phyloP scores from a whole-genome alignment of 371 early-diverging fungal genomes.

The Syncephalastrum contaminatum region DNA sequence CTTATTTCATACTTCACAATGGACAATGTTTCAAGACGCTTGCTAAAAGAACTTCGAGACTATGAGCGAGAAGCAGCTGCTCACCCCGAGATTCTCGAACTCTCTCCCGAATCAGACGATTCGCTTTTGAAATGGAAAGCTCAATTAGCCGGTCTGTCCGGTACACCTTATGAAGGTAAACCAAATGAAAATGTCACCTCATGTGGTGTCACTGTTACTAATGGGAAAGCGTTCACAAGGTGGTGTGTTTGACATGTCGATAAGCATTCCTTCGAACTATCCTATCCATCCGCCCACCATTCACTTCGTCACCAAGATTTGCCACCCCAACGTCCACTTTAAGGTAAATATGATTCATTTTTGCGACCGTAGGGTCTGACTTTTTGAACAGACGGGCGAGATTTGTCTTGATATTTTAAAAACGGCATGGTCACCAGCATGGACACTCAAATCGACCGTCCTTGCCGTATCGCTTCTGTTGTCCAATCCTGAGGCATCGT shows the following conservation, averaged over 20 bases:
- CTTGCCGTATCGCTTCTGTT: conserved; percentile 73
- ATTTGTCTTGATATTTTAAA: conserved; percentile 85
- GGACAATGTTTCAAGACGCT: conserved; percentile 59
- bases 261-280: conserved; percentile 61
- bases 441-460: conserved; percentile 73
- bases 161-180: conserved; percentile 82
- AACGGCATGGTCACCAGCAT: conserved; percentile 83
- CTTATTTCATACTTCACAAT: conserved; percentile 14
- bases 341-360: conserved; percentile 43
- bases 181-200: not conserved
- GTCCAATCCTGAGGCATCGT: conserved; percentile 77
- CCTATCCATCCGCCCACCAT: conserved; percentile 76
- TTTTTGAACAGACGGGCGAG: conserved; percentile 64
- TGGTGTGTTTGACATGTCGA: conserved; percentile 58
- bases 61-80: conserved; percentile 50
- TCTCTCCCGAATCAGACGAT: conserved; percentile 71
- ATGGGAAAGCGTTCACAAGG: conserved; percentile 43
- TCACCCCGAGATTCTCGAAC: conserved; percentile 57
- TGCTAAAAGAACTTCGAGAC: conserved; percentile 65
- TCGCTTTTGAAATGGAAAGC: conserved; percentile 90
- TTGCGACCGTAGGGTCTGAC: not conserved
- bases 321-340: conserved; percentile 81
- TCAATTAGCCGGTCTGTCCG: conserved; percentile 74
- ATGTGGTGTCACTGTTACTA: not conserved
- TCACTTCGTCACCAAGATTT: conserved; percentile 74